Percentiles rank a stretch among this genome's conserved stretches.
These are phyloP conservation scores for Gyromitra esculenta DNA, from an alignment of 2,329 filamentous ascomycete genomes.

Conservation along the genomic window DNA sequence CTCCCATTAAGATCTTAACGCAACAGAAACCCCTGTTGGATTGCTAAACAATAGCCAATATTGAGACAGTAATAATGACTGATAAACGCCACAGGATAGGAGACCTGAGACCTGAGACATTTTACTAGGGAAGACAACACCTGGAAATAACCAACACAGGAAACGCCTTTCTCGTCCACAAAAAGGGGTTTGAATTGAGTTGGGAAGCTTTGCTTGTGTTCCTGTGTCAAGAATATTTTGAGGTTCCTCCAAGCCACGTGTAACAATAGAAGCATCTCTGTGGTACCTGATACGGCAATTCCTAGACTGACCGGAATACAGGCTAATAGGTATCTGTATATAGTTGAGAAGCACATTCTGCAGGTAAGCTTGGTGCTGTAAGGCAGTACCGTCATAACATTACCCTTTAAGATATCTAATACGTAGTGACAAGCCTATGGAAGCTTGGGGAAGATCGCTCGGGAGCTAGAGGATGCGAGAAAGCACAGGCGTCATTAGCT, in stretches of 20 bases:
- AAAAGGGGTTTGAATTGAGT: no score
- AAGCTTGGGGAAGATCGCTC: not conserved
- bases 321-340: not conserved
- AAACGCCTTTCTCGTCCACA: no score
- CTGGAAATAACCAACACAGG: no score
- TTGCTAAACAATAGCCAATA: no score
- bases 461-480: not conserved
- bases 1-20: no score
- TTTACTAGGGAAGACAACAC: no score
- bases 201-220: no score
- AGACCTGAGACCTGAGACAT: no score
- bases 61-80: no score
- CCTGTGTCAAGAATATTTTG: not conserved
- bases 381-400: no score
- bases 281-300: not conserved
- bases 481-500: conserved; percentile 7
- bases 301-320: not conserved
- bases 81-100: no score
- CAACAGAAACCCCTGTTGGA: no score
- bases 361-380: not conserved
- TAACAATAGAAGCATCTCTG: conserved; percentile 4
- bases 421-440: not conserved
- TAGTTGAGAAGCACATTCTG: not conserved
- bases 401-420: not conserved
- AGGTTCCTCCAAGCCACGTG: conserved; percentile 13